Evolutionary conservation across 129 eudicot genomes (phyloP), one percentile per base, ranked within the genome.

Genomic region (Silybum marianum): DNA sequence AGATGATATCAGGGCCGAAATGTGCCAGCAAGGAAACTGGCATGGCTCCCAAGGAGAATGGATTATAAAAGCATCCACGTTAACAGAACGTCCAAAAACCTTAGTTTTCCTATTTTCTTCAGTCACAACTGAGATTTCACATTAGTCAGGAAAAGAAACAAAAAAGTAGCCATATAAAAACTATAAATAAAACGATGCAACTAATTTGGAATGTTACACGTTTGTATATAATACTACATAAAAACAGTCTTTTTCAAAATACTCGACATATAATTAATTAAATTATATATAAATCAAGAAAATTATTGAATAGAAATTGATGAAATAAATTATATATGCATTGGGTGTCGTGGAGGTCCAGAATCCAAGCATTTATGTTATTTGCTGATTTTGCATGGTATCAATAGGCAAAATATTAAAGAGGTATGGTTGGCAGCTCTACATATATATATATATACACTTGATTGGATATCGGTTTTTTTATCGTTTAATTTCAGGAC

Each of bases 341-440:
- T 62, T 10, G 79, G 84, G 2, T 12, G 34, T 81, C 79, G 84
- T 73, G 79, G 79, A 81, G 46, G 73, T 26, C 22, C 34, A 65
- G 22, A 60, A 63, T 63, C 73, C 79, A 60, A 73, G 63, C 73
- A 73, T 81, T 73, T 73, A 40, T 5, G 46, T 1, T 0, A 62
- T 63, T 63, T 39, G 68, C 74, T 81, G 71, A 32, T 9, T 71
- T 42, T 81, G 79, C 79, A 62, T 66, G 54, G 11, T 25, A 10
- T 62, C 22, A 6, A 23, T 23, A 38, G 68, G 79, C 74, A 81
- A 81, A 39, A 36, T 62, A 81, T 73, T 81, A 39, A 81, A 60
- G 79, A 62, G 74, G 74, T 73, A 63, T 73, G 73, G 84, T 74
- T 81, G 84, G 74, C 66, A 73, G 79, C 26, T 80, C 63, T 62